Evolutionary conservation across 176 grass and related monocot genomes (phyloP).

Genomic region (Oryza nivara): DNA sequence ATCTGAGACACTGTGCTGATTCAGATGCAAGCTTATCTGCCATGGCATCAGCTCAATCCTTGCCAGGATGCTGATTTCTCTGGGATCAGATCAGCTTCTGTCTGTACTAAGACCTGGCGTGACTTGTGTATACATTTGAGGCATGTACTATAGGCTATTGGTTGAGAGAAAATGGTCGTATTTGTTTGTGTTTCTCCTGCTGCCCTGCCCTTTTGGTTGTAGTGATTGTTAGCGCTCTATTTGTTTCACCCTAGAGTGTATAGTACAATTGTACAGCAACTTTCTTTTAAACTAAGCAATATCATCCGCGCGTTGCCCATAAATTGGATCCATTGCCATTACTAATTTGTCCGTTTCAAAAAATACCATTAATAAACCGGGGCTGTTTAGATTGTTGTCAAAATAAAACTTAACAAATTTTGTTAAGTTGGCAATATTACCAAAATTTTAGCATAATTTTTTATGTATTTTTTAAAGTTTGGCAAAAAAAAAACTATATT

Average conservation of each 20-base stretch:
- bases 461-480: no score
- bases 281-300: neutral
- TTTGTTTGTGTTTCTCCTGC: neutral
- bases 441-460: no score
- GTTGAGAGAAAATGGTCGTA: conserved; percentile 20
- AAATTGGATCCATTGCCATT: no score
- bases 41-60: conserved; percentile 70
- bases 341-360: no score
- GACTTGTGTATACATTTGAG: conserved; percentile 35
- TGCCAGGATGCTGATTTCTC: conserved; percentile 68
- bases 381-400: no score
- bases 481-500: no score
- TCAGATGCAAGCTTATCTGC: conserved; percentile 70
- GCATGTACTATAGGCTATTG: conserved; percentile 18
- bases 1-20: conserved; percentile 62
- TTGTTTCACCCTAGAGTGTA: conserved; percentile 25
- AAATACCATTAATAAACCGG: no score
- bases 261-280: conserved; percentile 18
- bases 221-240: neutral
- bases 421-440: no score
- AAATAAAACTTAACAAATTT: no score
- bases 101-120: neutral
- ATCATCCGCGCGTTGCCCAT: no score
- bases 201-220: neutral
- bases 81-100: neutral